Evolutionary conservation across 2,329 filamentous ascomycete genomes (phyloP).

Genomic region (Fusarium sp.): DNA sequence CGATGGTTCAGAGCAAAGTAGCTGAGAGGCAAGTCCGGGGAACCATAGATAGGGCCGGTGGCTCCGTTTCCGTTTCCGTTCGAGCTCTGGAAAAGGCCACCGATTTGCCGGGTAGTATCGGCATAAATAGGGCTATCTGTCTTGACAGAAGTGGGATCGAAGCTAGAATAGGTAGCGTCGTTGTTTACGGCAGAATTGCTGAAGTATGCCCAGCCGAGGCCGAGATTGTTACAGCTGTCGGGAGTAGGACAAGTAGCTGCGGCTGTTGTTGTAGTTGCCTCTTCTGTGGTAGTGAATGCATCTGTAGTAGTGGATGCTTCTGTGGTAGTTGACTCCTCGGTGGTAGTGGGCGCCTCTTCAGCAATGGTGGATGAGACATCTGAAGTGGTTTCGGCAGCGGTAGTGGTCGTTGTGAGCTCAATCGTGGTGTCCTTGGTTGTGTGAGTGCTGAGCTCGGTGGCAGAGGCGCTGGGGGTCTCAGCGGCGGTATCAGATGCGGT

Average conservation of each 20-base stretch:
- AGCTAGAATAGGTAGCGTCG: conserved; percentile 15
- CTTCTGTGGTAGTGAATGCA: too few relatives aligned
- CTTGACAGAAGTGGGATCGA: conserved; percentile 4
- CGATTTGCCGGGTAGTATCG: background rate
- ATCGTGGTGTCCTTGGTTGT: background rate
- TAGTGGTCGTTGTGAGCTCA: background rate
- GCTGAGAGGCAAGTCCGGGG: too few relatives aligned
- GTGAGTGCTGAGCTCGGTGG: background rate
- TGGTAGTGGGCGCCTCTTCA: background rate
- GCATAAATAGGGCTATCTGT: accelerated
- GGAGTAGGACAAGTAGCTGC: conserved; percentile 8
- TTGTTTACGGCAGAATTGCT: conserved; percentile 5
- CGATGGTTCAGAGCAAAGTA: too few relatives aligned
- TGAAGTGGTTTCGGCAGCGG: background rate
- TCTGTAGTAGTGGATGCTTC: too few relatives aligned
- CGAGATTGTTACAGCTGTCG: background rate
- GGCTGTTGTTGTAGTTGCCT: too few relatives aligned
- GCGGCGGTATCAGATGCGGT: background rate
- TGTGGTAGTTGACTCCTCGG: background rate
- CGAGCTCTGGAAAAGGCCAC: background rate
- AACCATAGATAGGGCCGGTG: too few relatives aligned
- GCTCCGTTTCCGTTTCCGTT: too few relatives aligned
- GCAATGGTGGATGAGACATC: background rate
- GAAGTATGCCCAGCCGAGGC: conserved; percentile 22
- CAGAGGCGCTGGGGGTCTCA: background rate